Percentiles rank a stretch among this genome's conserved stretches.
phyloP scores from a whole-genome alignment of 2,329 filamentous ascomycete species.

The Dactylellina drechsleri region DNA sequence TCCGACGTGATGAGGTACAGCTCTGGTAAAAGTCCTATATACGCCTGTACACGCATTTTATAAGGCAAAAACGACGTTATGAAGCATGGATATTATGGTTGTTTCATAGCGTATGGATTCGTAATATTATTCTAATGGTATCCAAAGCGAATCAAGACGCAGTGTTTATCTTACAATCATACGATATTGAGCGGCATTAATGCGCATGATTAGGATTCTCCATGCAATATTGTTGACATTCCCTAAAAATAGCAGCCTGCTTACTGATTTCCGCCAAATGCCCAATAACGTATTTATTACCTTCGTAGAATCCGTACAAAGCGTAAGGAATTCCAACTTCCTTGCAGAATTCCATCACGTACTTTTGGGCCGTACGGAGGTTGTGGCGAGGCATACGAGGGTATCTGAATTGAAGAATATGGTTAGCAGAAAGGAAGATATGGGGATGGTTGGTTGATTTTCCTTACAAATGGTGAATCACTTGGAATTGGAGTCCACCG shows the following conservation, averaged over 20 bases:
- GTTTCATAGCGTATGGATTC: neutral
- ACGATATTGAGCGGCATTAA: conserved; percentile 6
- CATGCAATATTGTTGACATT: conserved; percentile 70
- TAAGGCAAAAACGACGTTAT: neutral
- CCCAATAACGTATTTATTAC: conserved; percentile 82
- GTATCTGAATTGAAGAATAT: conserved; percentile 59
- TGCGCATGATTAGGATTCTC: conserved; percentile 41
- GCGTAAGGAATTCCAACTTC: conserved; percentile 87
- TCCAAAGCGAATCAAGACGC: neutral
- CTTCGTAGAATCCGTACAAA: conserved; percentile 83
- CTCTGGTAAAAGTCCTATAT: conserved; percentile 58
- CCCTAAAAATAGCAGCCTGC: conserved; percentile 79
- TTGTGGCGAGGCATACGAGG: conserved; percentile 87
- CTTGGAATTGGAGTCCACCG: conserved; percentile 86
- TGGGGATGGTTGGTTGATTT: neutral
- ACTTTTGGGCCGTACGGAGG: conserved; percentile 75
- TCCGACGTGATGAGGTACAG: conserved; percentile 59
- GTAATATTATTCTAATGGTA: neutral
- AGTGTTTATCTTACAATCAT: conserved; percentile 26
- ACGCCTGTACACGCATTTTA: too few relatives aligned
- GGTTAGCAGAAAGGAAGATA: conserved; percentile 5
- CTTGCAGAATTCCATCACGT: conserved; percentile 82
- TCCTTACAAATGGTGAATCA: conserved; percentile 57
- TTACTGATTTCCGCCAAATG: conserved; percentile 80
- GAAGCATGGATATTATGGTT: too few relatives aligned